Percentiles rank a stretch among this genome's conserved stretches.
Evolutionary conservation across 192 early-diverging fungal species (phyloP).

Genomic region (Oehlia diaphana): DNA sequence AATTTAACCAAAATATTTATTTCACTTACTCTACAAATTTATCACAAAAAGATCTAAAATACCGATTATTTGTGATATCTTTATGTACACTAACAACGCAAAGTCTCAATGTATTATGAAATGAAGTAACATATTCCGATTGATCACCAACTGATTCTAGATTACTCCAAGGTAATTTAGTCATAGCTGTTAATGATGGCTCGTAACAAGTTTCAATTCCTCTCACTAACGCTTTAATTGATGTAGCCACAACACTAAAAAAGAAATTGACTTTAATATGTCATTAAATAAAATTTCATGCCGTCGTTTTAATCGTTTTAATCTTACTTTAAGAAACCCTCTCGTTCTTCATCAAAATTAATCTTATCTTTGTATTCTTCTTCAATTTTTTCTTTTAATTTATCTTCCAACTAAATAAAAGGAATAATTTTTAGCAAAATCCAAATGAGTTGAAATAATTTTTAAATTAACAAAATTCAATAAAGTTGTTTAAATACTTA

Average conservation of each 20-base stretch:
- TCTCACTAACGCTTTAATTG: slow-evolving; percentile 67
- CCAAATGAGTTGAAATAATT: background rate
- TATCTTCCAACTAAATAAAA: slow-evolving; percentile 78
- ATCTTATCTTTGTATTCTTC: slow-evolving; percentile 66
- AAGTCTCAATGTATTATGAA: slow-evolving; percentile 58
- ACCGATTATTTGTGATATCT: slow-evolving; percentile 68
- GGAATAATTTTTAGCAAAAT: background rate
- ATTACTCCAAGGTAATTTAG: slow-evolving; percentile 75
- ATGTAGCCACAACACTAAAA: slow-evolving; percentile 58
- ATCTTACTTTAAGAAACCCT: slow-evolving; percentile 74
- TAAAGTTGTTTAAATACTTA: slow-evolving; percentile 29
- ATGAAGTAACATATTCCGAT: slow-evolving; percentile 76
- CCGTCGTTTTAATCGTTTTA: too few species aligned
- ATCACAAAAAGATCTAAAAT: slow-evolving; percentile 89
- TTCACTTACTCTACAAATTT: slow-evolving; percentile 80
- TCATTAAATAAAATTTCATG: too few species aligned
- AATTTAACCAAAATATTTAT: background rate
- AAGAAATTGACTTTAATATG: background rate
- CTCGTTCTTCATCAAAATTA: slow-evolving; percentile 72
- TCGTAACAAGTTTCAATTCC: slow-evolving; percentile 70
- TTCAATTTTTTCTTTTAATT: slow-evolving; percentile 83
- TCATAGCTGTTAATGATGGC: slow-evolving; percentile 69
- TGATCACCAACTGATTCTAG: slow-evolving; percentile 93
- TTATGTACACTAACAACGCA: slow-evolving; percentile 61
- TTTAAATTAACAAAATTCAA: slow-evolving; percentile 34